phyloP scores from a whole-genome alignment of 192 early-diverging fungal genomes.

The Chytriomyces sp. region DNA sequence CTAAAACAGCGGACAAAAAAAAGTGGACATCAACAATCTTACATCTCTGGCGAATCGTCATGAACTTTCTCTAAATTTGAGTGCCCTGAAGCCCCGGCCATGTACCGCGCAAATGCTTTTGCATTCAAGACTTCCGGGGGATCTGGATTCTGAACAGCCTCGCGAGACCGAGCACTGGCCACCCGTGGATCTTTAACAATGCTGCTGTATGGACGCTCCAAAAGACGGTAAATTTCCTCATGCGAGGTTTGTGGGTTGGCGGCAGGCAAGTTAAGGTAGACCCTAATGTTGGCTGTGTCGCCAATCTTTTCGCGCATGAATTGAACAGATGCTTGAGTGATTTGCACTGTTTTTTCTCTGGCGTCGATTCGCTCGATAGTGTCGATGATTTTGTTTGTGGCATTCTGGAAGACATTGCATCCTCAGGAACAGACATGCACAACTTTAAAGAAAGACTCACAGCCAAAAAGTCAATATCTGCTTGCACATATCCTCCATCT shows the following conservation, averaged over 20 bases:
- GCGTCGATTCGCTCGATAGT: conserved; percentile 33
- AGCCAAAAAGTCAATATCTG: conserved; percentile 43
- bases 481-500: conserved; percentile 35
- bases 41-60: conserved; percentile 32
- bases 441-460: conserved; percentile 15
- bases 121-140: conserved; percentile 25
- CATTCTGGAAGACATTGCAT: conserved; percentile 22
- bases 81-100: conserved; percentile 20
- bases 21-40: background rate
- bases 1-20: background rate
- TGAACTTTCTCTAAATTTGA: conserved; percentile 21
- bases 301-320: conserved; percentile 36
- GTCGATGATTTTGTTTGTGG: conserved; percentile 19
- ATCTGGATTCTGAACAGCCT: conserved; percentile 1
- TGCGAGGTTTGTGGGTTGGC: background rate
- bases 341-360: conserved; percentile 35
- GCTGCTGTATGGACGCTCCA: conserved; percentile 19
- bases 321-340: conserved; percentile 24
- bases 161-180: background rate
- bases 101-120: conserved; percentile 21
- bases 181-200: conserved; percentile 32
- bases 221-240: conserved; percentile 5
- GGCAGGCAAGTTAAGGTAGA: conserved; percentile 6
- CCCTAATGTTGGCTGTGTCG: conserved; percentile 20
- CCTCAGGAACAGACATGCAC: background rate